Evolutionary conservation across 1,284 basidiomycete species (phyloP), one percentile per base, ranked within the genome.

Genomic region (Sporisorium exsertum): DNA sequence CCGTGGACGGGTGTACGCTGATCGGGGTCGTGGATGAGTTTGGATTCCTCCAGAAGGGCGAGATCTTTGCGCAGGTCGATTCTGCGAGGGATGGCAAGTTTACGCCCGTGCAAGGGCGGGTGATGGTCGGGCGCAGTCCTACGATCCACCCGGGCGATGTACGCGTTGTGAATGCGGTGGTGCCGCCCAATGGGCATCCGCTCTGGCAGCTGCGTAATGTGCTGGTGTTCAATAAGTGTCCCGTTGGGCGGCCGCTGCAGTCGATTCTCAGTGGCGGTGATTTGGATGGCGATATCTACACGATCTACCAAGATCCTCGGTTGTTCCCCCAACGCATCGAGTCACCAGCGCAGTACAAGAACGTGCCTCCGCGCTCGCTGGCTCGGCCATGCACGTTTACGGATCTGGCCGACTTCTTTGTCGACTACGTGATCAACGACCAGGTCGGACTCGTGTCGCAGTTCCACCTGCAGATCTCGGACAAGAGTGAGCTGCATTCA

Each of bases 381-480:
- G 81, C 88, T 47, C 88, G 88, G 32, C 88, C 86, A 37, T 90
- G 89, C 82, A 65, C 56, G 12, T 91, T 91, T 87, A 86, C 81
- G 18, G 93, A 91, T 84, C 90, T 92, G 2, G 90, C 90, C 2
- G 89, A 92, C 52, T 93, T 93, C 79, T 89, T 93, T 16, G 88
- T 91, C 57, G 90, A 92, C 64, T 92, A 54, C 26, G 49, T 69
- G 9, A 89, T 87, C 75, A 90, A 88, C 56, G 91, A 92, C 79
- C 62, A 81, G 88, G 32, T 84, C 91, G 81, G 47, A 89, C 90
- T n/a, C 88, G 90, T 80, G 4, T 72, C 77, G 22, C 58, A 70
- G 1, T 88, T 90, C 52, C 90, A 93, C 75, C 87, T 94, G 16
- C 88, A 90, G 42, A 90, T 92, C 37, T 90, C 92, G 0, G 93